These are phyloP conservation scores for Eucalyptus tenuipes DNA, from an alignment of 345 rosid species.

Conservation along the genomic window DNA sequence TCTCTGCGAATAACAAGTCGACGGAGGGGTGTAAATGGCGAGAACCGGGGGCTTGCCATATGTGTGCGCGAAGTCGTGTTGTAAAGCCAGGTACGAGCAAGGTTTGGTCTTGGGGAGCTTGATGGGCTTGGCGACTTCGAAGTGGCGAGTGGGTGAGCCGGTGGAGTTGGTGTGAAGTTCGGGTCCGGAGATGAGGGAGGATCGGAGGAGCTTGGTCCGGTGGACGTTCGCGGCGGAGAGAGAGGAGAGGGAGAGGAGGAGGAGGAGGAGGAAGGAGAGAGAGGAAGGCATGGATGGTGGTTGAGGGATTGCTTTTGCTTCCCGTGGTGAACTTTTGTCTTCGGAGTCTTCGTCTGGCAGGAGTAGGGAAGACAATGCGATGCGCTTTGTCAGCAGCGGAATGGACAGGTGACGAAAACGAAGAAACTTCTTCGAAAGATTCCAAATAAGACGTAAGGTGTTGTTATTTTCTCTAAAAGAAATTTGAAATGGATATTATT, in stretches of 20 bases:
- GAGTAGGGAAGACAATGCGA: neutral
- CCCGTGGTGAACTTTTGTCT: neutral
- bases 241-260: conserved; percentile 17
- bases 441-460: no score
- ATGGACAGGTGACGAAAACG: neutral
- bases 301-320: neutral
- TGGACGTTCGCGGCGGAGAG: conserved; percentile 19
- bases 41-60: conserved; percentile 59
- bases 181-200: conserved; percentile 18
- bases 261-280: conserved; percentile 11
- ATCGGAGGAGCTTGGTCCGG: conserved; percentile 14
- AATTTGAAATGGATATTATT: no score
- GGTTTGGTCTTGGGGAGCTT: conserved; percentile 24
- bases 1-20: conserved; percentile 28
- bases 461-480: no score
- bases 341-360: neutral
- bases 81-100: conserved; percentile 46
- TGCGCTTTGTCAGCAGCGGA: neutral
- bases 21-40: conserved; percentile 55
- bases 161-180: conserved; percentile 1
- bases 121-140: conserved; percentile 75
- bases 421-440: no score
- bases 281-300: conserved; percentile 24
- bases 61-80: conserved; percentile 61
- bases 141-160: conserved; percentile 16